A percentile compares a stretch with the other conserved stretches of the same genome.
phyloP scores from a whole-genome alignment of 2,329 filamentous ascomycete species.

The Paecilomyces formosus region DNA sequence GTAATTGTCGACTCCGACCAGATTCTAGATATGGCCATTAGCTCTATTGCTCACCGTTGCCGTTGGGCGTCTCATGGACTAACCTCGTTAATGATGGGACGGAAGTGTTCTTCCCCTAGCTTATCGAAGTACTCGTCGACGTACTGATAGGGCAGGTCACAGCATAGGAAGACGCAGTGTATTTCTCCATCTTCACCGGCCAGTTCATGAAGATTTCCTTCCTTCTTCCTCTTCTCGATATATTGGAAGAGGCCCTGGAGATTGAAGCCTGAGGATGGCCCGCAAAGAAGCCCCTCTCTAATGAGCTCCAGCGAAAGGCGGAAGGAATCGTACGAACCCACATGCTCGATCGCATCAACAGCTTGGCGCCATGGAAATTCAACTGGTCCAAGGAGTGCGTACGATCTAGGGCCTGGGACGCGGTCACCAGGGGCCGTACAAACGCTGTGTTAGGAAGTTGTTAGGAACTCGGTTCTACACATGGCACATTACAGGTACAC shows the following conservation, averaged over 20 bases:
- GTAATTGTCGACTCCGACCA: conserved; percentile 45
- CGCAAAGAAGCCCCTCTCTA: conserved; percentile 51
- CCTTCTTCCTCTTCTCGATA: conserved; percentile 42
- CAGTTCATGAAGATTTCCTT: conserved; percentile 38
- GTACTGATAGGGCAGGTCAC: conserved; percentile 58
- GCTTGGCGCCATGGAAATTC: conserved; percentile 53
- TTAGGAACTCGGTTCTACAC: conserved; percentile 21
- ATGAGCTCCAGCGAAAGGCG: conserved; percentile 47
- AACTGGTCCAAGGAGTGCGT: conserved; percentile 42
- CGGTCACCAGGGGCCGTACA: conserved; percentile 52
- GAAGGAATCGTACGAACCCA: conserved; percentile 49
- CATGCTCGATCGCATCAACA: conserved; percentile 50
- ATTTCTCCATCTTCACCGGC: conserved; percentile 40
- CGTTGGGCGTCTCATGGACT: conserved; percentile 5
- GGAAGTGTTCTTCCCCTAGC: conserved; percentile 43
- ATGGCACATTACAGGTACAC: neutral
- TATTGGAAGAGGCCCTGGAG: conserved; percentile 46
- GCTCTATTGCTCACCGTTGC: conserved; percentile 2
- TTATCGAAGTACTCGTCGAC: conserved; percentile 54
- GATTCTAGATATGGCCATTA: conserved; percentile 24
- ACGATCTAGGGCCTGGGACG: conserved; percentile 52
- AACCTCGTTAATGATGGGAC: conserved; percentile 42
- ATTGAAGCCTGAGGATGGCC: conserved; percentile 55
- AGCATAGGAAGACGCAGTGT: conserved; percentile 54
- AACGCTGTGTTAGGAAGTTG: conserved; percentile 32